Evolutionary conservation across 805 yeast species (phyloP).

Genomic region (Schwanniomyces yamadae): DNA sequence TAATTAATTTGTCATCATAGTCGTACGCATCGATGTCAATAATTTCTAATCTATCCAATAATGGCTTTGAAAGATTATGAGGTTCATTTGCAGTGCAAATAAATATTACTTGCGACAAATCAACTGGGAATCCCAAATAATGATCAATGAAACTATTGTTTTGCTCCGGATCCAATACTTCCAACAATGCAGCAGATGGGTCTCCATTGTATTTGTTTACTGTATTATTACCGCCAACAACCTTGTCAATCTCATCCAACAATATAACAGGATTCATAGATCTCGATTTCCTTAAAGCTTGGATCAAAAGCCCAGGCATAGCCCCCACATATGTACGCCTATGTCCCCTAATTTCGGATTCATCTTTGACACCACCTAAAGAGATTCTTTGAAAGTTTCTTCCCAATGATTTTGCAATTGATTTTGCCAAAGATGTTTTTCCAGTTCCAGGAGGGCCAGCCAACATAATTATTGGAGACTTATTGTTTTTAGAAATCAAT

Average conservation of each 20-base stretch:
- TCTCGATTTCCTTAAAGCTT: constrained; percentile 71
- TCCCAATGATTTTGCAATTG: constrained; percentile 72
- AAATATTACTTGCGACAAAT: constrained; percentile 75
- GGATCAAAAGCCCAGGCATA: constrained; percentile 81
- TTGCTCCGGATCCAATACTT: constrained; percentile 89
- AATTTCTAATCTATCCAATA: constrained; percentile 81
- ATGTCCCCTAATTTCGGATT: constrained; percentile 88
- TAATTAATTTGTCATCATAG: constrained; percentile 69
- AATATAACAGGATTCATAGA: constrained; percentile 81
- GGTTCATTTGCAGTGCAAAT: constrained; percentile 85
- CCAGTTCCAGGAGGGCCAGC: constrained; percentile 97
- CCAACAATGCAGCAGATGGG: constrained; percentile 86
- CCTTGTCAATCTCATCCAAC: constrained; percentile 83
- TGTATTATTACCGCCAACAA: constrained; percentile 52
- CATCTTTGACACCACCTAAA: constrained; percentile 85
- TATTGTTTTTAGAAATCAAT: constrained; percentile 33
- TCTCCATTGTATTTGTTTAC: constrained; percentile 64
- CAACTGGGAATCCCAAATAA: constrained; percentile 82
- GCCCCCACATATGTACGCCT: constrained; percentile 90
- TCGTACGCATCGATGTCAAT: constrained; percentile 79
- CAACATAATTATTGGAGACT: constrained; percentile 74
- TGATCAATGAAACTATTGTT: constrained; percentile 76
- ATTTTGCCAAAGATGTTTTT: constrained; percentile 81
- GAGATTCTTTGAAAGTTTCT: constrained; percentile 78
- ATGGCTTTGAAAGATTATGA: constrained; percentile 68